Percentiles rank a stretch among this genome's conserved stretches.
Conservation (phyloP, 1,284 basidiomycete genomes). For the Austroboletus novae-zelandiae region DNA sequence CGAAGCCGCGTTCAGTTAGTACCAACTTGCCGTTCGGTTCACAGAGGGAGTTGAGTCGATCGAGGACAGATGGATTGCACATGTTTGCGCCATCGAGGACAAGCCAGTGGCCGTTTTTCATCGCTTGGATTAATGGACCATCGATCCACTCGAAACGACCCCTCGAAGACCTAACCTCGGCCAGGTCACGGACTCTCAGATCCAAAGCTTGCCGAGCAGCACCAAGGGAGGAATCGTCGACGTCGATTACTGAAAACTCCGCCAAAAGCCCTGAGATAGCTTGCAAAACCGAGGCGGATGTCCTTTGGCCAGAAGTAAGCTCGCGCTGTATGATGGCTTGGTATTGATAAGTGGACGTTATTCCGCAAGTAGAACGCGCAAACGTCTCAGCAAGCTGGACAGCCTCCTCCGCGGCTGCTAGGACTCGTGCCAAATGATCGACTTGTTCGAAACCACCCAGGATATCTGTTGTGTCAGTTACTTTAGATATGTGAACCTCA, state of each 20-base stretch:
- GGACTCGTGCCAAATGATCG: slow-evolving; percentile 45
- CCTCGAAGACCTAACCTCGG: slow-evolving; percentile 16
- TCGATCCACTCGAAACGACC: slow-evolving; percentile 95
- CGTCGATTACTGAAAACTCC: slow-evolving; percentile 20
- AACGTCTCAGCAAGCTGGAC: slow-evolving; percentile 41
- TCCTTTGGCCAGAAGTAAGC: slow-evolving; percentile 21
- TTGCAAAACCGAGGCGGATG: slow-evolving; percentile 23
- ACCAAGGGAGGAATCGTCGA: slow-evolving; percentile 12
- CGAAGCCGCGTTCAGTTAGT: slow-evolving; percentile 87
- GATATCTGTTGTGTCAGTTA: slow-evolving; percentile 93
- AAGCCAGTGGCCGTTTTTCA: slow-evolving; percentile 88
- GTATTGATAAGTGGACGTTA: slow-evolving; percentile 26
- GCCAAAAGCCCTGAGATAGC: slow-evolving; percentile 20
- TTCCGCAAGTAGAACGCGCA: slow-evolving; percentile 38
- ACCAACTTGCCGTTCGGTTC: slow-evolving; percentile 82
- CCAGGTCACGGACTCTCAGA: slow-evolving; percentile 14
- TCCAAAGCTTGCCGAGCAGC: slow-evolving; percentile 16
- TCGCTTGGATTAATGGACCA: slow-evolving; percentile 87
- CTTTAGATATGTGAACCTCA: slow-evolving; percentile 81
- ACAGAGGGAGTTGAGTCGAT: slow-evolving; percentile 96
- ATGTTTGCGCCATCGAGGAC: slow-evolving; percentile 93
- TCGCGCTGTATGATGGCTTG: slow-evolving; percentile 17
- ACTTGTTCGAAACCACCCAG: slow-evolving; percentile 96
- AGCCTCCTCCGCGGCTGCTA: slow-evolving; percentile 40
- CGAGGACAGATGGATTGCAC: slow-evolving; percentile 93